Evolutionary conservation across 441 rosid species (phyloP).

Genomic region (Pelargonium exstipulatum): DNA sequence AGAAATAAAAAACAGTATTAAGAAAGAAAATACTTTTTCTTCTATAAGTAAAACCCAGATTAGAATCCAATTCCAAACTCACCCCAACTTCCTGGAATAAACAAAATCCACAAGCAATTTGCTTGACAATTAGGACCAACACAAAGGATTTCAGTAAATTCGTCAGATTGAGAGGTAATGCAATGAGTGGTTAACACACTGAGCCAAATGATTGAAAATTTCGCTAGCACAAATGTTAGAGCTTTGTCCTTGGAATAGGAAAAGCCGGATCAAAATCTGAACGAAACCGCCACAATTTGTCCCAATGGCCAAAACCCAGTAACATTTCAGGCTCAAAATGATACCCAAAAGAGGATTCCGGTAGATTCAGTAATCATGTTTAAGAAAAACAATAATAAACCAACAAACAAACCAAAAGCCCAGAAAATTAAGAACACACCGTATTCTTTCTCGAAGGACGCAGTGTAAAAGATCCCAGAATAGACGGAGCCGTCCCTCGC

Average conservation of each 20-base stretch:
- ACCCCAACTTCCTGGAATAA: neutral
- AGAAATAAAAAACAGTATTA: neutral
- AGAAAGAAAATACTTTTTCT: neutral
- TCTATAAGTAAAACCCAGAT: neutral
- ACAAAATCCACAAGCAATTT: neutral
- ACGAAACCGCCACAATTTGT: no score
- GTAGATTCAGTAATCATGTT: no score
- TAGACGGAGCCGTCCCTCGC: conserved; percentile 6
- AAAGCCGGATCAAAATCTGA: neutral
- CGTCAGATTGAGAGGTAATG: neutral
- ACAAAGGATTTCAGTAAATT: neutral
- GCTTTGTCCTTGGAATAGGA: neutral
- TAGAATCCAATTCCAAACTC: neutral
- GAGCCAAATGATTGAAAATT: neutral
- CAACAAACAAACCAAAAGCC: neutral
- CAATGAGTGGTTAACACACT: neutral
- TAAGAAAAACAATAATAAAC: no score
- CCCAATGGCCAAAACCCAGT: neutral
- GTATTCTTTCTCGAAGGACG: neutral
- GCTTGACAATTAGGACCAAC: neutral
- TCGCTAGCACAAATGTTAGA: neutral
- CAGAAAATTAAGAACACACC: neutral
- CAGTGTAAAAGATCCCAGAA: neutral
- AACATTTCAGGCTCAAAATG: neutral
- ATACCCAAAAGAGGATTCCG: neutral